phyloP scores from a whole-genome alignment of 2,329 filamentous ascomycete genomes.

The Fusarium praegraminearum region DNA sequence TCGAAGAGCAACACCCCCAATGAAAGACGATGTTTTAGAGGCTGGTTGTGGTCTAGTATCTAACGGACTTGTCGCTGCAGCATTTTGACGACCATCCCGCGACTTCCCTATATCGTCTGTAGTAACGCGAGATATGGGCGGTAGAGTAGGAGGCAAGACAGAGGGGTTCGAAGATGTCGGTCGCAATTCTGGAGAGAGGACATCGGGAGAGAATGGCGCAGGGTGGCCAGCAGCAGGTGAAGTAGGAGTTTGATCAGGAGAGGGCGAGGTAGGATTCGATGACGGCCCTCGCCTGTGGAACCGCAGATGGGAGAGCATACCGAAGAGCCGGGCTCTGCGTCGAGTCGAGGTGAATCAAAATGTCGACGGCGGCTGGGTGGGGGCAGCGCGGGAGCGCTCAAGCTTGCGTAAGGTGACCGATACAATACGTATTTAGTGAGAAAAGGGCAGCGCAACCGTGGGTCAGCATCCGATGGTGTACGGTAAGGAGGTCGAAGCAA shows the following conservation, averaged over 20 bases:
- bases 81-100: slow-evolving; percentile 44
- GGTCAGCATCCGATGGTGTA: slow-evolving; percentile 38
- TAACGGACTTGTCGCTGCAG: slow-evolving; percentile 36
- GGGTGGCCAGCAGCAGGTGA: slow-evolving; percentile 55
- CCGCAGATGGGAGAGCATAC: slow-evolving; percentile 67
- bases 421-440: slow-evolving; percentile 13
- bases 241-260: slow-evolving; percentile 61
- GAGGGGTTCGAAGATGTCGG: slow-evolving; percentile 53
- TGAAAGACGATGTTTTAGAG: slow-evolving; percentile 59
- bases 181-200: slow-evolving; percentile 52
- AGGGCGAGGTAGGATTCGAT: slow-evolving; percentile 67
- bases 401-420: slow-evolving; percentile 35
- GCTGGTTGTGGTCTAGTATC: slow-evolving; percentile 46
- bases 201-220: slow-evolving; percentile 58
- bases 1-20: slow-evolving; percentile 66
- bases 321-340: slow-evolving; percentile 36
- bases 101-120: slow-evolving; percentile 54
- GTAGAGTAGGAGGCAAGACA: slow-evolving; percentile 61
- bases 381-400: slow-evolving; percentile 29
- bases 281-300: slow-evolving; percentile 67
- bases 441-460: slow-evolving; percentile 37
- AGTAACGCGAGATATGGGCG: slow-evolving; percentile 63
- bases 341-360: slow-evolving; percentile 40
- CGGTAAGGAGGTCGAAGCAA: slow-evolving; percentile 37
- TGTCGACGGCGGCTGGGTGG: slow-evolving; percentile 37